Base-by-base conservation (phyloP, 2,329 filamentous ascomycete genomes). In the Colletotrichum aenigma region DNA sequence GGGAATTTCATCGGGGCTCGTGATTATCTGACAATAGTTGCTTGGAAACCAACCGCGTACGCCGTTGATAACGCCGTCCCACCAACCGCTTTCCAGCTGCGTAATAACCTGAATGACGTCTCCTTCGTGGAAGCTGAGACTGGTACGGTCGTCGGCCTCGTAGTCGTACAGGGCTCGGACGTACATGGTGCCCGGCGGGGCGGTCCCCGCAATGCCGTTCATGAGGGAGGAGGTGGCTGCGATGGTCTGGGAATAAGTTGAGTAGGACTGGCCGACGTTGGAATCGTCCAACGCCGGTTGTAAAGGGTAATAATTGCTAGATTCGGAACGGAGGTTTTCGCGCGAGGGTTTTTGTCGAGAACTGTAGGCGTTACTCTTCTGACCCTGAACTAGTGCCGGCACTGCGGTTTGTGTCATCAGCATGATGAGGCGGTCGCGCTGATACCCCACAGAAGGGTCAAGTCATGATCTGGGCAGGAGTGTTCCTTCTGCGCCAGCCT, bases 41-140 rank as follows among this genome's bases (percentile, higher is more conserved):
- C 96, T 98, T 48, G 97, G 97, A 84, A 99, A 99, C 97, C 97
- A 99, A 83, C 97, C 97, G 83, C 97, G 93, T 79, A 98, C 94
- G 75, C 96, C 95, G 82, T 98, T 97, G 84, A 99, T 98, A 71
- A 99, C 95, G 65, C 97, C 97, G 87, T 99, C 97, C 97, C 97
- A 99, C 97, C 97, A 99, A 72, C 97, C 97, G 81, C 96, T 98
- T 85, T 99, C 97, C 43, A 78, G 48, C 86, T 98, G 96, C 69
- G 97, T 99, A 81, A 99, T 96, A 80, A 99, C 97, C 87, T 98
- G 96, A 81, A 99, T 99, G 79, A 98, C 93, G 86, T 99, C 97
- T 82, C 97, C 97, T 84, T 98, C 94, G 81, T 95, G 95, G 86
- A 99, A 99, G 86, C 96, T 98, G 83, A 99, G 88, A 87, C 96